Evolutionary conservation across 2,329 filamentous ascomycete species (phyloP).

Genomic region (Apiospora aurea): DNA sequence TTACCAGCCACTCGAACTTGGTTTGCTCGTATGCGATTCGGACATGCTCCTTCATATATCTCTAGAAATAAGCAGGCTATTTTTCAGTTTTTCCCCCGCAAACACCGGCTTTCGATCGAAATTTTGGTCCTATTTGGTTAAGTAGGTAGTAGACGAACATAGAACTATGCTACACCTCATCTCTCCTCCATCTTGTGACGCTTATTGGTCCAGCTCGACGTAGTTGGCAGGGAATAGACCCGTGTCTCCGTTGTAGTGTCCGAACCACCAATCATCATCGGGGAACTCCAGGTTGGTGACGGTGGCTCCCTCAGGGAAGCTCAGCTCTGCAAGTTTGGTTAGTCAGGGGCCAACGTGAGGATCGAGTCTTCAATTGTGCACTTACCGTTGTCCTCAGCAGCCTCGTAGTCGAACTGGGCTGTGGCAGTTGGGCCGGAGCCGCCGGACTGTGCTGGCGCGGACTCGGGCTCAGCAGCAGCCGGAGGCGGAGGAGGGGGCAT

Average conservation of each 20-base stretch:
- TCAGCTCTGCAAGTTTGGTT: conserved; percentile 56
- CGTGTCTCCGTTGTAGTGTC: conserved; percentile 77
- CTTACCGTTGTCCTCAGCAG: conserved; percentile 88
- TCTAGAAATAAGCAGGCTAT: conserved; percentile 20
- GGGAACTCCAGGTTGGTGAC: conserved; percentile 91
- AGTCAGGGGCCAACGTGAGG: not conserved
- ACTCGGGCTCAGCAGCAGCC: conserved; percentile 45
- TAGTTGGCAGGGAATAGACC: conserved; percentile 87
- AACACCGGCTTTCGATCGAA: conserved; percentile 15
- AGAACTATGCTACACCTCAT: not conserved
- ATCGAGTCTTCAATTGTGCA: conserved; percentile 17
- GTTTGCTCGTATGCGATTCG: not conserved
- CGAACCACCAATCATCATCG: conserved; percentile 99
- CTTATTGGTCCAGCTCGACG: conserved; percentile 61
- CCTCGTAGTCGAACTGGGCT: conserved; percentile 95
- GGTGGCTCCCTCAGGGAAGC: conserved; percentile 88
- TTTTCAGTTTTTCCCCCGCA: conserved; percentile 17
- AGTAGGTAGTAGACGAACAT: not conserved
- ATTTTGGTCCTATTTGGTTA: not conserved
- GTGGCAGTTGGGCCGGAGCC: conserved; percentile 71
- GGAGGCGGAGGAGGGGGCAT: conserved; percentile 44
- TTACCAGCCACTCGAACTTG: not conserved
- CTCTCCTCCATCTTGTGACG: not conserved
- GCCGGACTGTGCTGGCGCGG: conserved; percentile 47
- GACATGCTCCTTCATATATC: conserved; percentile 18